Conservation (phyloP, 192 early-diverging fungal species). For the Entomortierella chlamydospora region DNA sequence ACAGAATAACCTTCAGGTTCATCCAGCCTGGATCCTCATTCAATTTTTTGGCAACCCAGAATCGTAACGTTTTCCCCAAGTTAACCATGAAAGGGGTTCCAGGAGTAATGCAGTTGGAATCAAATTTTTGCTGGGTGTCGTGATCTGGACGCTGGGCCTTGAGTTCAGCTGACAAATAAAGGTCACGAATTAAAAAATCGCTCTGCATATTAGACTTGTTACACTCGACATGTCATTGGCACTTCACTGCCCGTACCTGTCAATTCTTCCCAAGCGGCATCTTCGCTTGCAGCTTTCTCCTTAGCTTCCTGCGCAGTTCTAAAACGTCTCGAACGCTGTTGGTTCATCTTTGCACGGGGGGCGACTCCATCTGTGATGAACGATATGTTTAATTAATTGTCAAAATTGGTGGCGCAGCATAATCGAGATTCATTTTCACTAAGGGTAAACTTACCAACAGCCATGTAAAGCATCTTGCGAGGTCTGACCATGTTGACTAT, state of each 20-base stretch:
- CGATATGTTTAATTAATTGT: neutral
- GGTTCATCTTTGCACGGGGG: constrained; percentile 99
- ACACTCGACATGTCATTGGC: too few species aligned
- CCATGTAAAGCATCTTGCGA: constrained; percentile 96
- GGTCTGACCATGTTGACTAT: constrained; percentile 94
- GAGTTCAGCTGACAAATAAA: constrained; percentile 59
- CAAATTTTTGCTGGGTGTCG: constrained; percentile 76
- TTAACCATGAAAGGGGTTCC: constrained; percentile 97
- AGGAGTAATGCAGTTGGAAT: constrained; percentile 99
- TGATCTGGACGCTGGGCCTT: constrained; percentile 58
- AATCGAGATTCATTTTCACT: neutral
- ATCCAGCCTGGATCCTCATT: constrained; percentile 91
- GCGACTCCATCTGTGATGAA: constrained; percentile 88
- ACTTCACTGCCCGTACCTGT: constrained; percentile 11
- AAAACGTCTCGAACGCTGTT: constrained; percentile 98
- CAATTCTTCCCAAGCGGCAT: constrained; percentile 49
- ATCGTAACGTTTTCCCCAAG: constrained; percentile 87
- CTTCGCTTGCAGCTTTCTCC: constrained; percentile 66
- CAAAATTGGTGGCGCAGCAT: neutral
- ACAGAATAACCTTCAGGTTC: constrained; percentile 88
- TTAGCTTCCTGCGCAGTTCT: constrained; percentile 87
- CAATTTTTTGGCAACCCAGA: constrained; percentile 88
- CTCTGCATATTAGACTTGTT: neutral
- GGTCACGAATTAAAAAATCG: neutral
- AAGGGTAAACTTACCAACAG: constrained; percentile 75